A percentile compares a stretch with the other conserved stretches of the same genome.
Evolutionary conservation across 2,329 filamentous ascomycete species (phyloP).

Genomic region (Fusarium staphyleae): DNA sequence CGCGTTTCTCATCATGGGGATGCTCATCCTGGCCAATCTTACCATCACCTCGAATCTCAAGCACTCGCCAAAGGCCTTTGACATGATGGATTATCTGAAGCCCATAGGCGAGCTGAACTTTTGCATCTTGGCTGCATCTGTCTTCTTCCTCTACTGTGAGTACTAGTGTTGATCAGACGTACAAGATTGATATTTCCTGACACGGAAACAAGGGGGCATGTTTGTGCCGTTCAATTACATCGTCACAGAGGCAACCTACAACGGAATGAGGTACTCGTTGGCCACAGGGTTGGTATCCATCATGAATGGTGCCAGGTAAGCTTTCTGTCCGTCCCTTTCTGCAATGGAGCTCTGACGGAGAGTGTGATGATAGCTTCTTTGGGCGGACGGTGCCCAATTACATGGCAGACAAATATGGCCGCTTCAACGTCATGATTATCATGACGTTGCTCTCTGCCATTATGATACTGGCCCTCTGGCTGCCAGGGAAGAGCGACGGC

Average conservation of each 20-base stretch:
- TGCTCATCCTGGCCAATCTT: conserved; percentile 31
- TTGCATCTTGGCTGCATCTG: conserved; percentile 21
- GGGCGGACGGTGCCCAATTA: conserved; percentile 30
- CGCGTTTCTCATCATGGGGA: conserved; percentile 53
- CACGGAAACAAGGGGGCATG: conserved; percentile 17
- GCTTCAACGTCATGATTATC: conserved; percentile 28
- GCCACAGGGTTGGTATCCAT: conserved; percentile 27
- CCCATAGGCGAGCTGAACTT: conserved; percentile 20
- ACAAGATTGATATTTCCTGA: conserved; percentile 5
- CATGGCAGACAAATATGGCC: conserved; percentile 27
- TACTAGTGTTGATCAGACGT: neutral
- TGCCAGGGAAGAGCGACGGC: conserved; percentile 15
- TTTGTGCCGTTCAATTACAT: conserved; percentile 33
- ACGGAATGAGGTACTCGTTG: conserved; percentile 23
- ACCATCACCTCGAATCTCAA: conserved; percentile 28
- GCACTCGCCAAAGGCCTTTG: conserved; percentile 16
- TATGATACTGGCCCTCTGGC: conserved; percentile 22
- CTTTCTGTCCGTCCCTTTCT: neutral
- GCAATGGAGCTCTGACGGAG: conserved; percentile 4
- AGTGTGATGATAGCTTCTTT: conserved; percentile 23
- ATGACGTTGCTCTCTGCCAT: conserved; percentile 16
- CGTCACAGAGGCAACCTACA: conserved; percentile 25
- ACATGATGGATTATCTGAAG: conserved; percentile 15
- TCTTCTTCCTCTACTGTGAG: conserved; percentile 32
- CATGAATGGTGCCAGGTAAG: conserved; percentile 31